A percentile compares a stretch with the other conserved stretches of the same genome.
phyloP scores from a whole-genome alignment of 352 stramenopile genomes.

The Globisporangium uncinulatum region DNA sequence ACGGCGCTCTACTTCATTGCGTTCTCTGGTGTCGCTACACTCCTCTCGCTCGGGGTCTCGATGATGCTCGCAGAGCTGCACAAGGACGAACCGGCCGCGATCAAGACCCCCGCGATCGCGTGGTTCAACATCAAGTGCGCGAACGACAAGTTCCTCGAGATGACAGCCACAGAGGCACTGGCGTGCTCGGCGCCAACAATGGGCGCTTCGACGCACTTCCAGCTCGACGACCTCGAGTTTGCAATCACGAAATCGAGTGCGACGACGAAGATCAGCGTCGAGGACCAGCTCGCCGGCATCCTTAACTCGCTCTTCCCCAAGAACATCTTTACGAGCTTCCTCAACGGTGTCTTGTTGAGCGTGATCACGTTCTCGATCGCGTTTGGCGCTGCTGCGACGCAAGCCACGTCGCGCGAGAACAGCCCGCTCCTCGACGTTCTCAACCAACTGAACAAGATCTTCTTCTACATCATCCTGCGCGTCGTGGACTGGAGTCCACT shows the following conservation, averaged over 20 bases:
- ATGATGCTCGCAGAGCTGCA: conserved; percentile 40
- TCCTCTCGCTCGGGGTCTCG: conserved; percentile 32
- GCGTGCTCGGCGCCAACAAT: conserved; percentile 21
- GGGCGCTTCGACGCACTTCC: conserved; percentile 23
- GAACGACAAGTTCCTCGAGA: conserved; percentile 28
- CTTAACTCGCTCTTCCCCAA: conserved; percentile 39
- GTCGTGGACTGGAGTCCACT: conserved; percentile 61
- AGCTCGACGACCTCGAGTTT: conserved; percentile 37
- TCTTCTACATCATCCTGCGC: conserved; percentile 59
- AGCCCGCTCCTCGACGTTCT: conserved; percentile 52
- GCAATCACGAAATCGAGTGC: conserved; percentile 12
- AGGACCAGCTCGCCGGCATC: conserved; percentile 51
- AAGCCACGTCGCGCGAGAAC: conserved; percentile 38
- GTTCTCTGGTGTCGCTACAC: conserved; percentile 27
- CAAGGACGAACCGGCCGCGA: conserved; percentile 3
- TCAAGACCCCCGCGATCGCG: background rate
- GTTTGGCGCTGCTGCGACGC: conserved; percentile 52
- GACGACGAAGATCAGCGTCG: conserved; percentile 34
- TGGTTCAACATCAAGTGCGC: conserved; percentile 31
- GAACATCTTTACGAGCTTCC: conserved; percentile 59
- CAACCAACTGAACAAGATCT: conserved; percentile 68
- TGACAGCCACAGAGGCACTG: conserved; percentile 15
- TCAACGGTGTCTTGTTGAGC: conserved; percentile 43
- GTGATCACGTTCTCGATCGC: conserved; percentile 62
- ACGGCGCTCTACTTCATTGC: conserved; percentile 46